A percentile compares a stretch with the other conserved stretches of the same genome.
Evolutionary conservation across 2,329 filamentous ascomycete genomes (phyloP).

Genomic region (Pestalotiopsis fici): DNA sequence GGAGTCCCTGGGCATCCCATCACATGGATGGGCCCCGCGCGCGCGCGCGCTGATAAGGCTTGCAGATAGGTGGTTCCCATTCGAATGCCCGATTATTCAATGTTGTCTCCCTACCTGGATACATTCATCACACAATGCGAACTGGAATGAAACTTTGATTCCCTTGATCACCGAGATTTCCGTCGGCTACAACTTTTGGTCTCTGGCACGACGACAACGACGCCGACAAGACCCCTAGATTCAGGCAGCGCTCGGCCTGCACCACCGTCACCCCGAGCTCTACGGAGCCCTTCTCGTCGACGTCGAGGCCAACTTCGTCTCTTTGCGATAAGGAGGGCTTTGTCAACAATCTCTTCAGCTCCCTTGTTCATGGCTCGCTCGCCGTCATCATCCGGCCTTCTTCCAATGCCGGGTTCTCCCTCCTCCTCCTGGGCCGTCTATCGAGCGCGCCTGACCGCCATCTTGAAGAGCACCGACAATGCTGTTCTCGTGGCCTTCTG

Average conservation of each 20-base stretch:
- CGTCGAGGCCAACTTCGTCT: not conserved
- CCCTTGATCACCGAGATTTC: no score
- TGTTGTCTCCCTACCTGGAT: no score
- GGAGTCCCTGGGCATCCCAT: no score
- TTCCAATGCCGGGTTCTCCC: constrained; percentile 60
- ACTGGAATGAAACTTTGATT: no score
- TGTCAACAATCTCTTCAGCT: not conserved
- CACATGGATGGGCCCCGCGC: no score
- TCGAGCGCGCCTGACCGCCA: constrained; percentile 60
- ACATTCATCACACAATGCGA: no score
- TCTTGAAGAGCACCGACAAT: constrained; percentile 69
- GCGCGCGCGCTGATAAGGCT: no score
- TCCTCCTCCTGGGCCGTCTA: constrained; percentile 75
- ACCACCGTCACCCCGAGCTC: not conserved
- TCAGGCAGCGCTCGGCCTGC: not conserved
- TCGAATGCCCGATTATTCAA: no score
- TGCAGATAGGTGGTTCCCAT: no score
- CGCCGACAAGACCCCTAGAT: not conserved
- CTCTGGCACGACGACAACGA: not conserved
- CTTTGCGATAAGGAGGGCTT: not conserved
- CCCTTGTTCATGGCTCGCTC: constrained; percentile 2
- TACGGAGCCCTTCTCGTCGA: not conserved
- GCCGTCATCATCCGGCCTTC: constrained; percentile 28
- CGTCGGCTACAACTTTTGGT: no score
- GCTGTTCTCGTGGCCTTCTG: constrained; percentile 83